phyloP scores from a whole-genome alignment of 805 yeast genomes.

The Starmerella stellata region DNA sequence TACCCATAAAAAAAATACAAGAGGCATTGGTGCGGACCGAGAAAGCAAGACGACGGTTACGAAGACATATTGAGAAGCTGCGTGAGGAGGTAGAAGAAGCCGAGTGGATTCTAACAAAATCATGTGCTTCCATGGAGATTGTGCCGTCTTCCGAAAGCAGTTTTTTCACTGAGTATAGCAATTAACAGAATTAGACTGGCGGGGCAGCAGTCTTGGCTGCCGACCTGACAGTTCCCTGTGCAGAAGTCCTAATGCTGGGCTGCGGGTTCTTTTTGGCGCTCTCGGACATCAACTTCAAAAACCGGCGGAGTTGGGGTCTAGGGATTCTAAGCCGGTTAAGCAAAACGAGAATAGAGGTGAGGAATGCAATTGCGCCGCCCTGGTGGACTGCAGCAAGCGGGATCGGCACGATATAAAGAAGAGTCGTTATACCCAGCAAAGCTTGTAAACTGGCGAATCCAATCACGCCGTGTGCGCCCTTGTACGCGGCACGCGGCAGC shows the following conservation, averaged over 20 bases:
- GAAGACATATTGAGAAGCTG: neutral
- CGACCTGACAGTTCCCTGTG: too few species aligned
- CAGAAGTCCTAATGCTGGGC: too few species aligned
- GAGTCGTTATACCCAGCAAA: constrained; percentile 67
- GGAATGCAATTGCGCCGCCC: constrained; percentile 82
- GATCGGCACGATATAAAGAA: constrained; percentile 76
- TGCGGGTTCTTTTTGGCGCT: too few species aligned
- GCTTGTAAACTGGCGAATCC: constrained; percentile 76
- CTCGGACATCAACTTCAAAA: constrained; percentile 14
- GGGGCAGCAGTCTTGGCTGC: too few species aligned
- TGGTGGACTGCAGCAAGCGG: constrained; percentile 91
- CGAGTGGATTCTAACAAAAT: neutral
- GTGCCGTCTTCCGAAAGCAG: too few species aligned
- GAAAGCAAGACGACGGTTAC: too few species aligned
- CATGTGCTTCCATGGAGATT: too few species aligned
- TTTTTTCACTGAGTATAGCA: too few species aligned
- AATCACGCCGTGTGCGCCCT: constrained; percentile 43
- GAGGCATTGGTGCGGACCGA: too few species aligned
- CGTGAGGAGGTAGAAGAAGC: neutral
- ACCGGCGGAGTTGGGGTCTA: constrained; percentile 21
- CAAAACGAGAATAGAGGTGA: constrained; percentile 58
- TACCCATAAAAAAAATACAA: too few species aligned
- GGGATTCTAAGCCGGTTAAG: constrained; percentile 44
- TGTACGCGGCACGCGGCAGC: constrained; percentile 29
- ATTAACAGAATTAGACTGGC: too few species aligned